Percentiles rank a stretch among this genome's conserved stretches.
phyloP scores from a whole-genome alignment of 352 stramenopile genomes.

The Thraustochytrium striatum region DNA sequence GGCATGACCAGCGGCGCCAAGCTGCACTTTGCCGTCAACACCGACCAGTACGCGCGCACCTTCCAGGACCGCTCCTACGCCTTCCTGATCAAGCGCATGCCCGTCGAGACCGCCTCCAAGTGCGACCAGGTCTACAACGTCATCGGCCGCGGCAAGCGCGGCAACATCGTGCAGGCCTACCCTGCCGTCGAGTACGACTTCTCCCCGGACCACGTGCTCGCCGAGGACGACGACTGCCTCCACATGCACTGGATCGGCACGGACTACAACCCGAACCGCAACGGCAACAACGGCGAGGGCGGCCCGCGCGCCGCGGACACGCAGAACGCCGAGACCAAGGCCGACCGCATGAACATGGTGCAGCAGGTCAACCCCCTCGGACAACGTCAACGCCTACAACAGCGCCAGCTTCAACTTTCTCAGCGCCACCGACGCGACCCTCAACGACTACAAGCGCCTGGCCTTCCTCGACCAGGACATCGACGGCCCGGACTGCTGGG shows the following conservation, averaged over 20 bases:
- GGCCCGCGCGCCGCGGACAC: conserved; percentile 57
- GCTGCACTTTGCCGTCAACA: conserved; percentile 53
- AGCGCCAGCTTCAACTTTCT: conserved; percentile 5
- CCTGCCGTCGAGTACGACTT: conserved; percentile 59
- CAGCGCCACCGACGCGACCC: background rate
- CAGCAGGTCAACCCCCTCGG: conserved; percentile 48
- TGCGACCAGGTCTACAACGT: conserved; percentile 55
- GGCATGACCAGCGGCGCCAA: conserved; percentile 46
- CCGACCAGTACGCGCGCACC: conserved; percentile 59
- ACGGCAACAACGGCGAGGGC: conserved; percentile 57
- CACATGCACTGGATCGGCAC: conserved; percentile 58
- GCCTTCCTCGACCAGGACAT: conserved; percentile 14
- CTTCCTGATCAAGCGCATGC: conserved; percentile 37
- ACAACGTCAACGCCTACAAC: conserved; percentile 50
- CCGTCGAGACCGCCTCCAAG: background rate
- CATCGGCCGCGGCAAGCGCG: conserved; percentile 56
- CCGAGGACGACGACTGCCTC: conserved; percentile 51
- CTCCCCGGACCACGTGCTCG: conserved; percentile 47
- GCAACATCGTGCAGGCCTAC: conserved; percentile 60
- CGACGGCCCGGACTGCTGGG: conserved; percentile 33
- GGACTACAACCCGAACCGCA: conserved; percentile 57
- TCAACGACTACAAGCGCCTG: background rate
- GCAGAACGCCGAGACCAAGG: conserved; percentile 50
- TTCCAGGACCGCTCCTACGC: conserved; percentile 51
- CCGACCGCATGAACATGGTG: conserved; percentile 55